Evolutionary conservation across 306 rosid genomes (phyloP), one percentile per base, ranked within the genome.

Genomic region (Canavalia gladiata): DNA sequence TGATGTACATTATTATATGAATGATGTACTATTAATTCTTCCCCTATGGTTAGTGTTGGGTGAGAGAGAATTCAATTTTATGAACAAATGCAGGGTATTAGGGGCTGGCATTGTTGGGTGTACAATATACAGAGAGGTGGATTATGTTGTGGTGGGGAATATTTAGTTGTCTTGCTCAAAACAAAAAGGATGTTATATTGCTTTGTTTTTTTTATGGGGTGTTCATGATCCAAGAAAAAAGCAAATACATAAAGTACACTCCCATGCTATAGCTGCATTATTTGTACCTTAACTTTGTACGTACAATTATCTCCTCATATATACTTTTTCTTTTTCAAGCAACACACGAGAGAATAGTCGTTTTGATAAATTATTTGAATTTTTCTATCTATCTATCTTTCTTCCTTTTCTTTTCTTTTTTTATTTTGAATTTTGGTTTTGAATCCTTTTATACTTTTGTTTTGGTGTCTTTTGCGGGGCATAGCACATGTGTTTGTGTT

Each of bases 131-230:
- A 37, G 8, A 68, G 52, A 67, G 81, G 46, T 80, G 88, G 85
- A 79, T 69, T 55, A 71, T 12, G 80, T 46, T 72, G 81, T 28
- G 75, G 73, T 68, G 18, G 52, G 67, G 87, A 81, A 84, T 81
- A 77, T 76, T 68, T 80, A 55, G 73, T 77, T 74, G 84, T 77
- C 87, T 77, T 81, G 84, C 59, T 52, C 54, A 64, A 72, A 76
- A 80, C 85, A 83, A 83, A 86, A 76, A 84, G 65, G 75, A 81
- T 74, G 72, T 64, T 28, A 76, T 54, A 47, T 81, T 87, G 46
- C 70, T 76, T 84, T 83, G 77, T 58, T 77, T 33, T 62, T 56
- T 52, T 39, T 35, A 54, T 42, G 50, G 80, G 46, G 46, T n/a
- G 65, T 79, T 79, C 83, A 83, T 51, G 79, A 80, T 83, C 87